phyloP scores from a whole-genome alignment of 495 filamentous ascomycete genomes.

The Hypoxylon cercidicola region DNA sequence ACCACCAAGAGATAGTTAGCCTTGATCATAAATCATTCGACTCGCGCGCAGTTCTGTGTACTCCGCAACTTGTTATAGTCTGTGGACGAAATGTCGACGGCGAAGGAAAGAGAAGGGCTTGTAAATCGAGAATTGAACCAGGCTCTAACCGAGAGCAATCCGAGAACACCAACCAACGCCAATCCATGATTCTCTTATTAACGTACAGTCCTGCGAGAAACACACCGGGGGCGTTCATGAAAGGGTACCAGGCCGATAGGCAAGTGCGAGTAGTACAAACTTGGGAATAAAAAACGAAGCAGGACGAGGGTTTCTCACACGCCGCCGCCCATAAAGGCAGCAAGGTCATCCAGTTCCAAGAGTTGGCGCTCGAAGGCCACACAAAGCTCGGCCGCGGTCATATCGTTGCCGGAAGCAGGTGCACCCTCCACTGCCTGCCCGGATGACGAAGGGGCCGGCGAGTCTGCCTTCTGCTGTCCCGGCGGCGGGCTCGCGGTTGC shows the following conservation, averaged over 20 bases:
- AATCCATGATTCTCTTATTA: constrained; percentile 36
- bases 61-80: neutral
- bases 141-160: constrained; percentile 10
- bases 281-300: constrained; percentile 9
- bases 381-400: constrained; percentile 61
- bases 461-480: constrained; percentile 49
- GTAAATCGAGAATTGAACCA: constrained; percentile 2
- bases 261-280: constrained; percentile 20
- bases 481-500: constrained; percentile 56
- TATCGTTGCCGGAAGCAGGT: constrained; percentile 49
- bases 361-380: constrained; percentile 61
- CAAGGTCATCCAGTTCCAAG: constrained; percentile 60
- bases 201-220: constrained; percentile 32
- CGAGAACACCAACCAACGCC: constrained; percentile 37
- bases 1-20: constrained; percentile 1
- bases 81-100: constrained; percentile 9
- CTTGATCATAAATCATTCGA: constrained; percentile 10
- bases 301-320: constrained; percentile 46
- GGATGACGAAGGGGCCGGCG: constrained; percentile 50
- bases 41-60: constrained; percentile 6
- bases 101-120: neutral
- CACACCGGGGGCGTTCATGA: constrained; percentile 1
- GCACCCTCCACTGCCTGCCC: constrained; percentile 36
- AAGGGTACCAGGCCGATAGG: constrained; percentile 1
- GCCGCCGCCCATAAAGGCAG: constrained; percentile 64